Evolutionary conservation across 163 green algal species (phyloP).

Genomic region (Scenedesmus sp.): DNA sequence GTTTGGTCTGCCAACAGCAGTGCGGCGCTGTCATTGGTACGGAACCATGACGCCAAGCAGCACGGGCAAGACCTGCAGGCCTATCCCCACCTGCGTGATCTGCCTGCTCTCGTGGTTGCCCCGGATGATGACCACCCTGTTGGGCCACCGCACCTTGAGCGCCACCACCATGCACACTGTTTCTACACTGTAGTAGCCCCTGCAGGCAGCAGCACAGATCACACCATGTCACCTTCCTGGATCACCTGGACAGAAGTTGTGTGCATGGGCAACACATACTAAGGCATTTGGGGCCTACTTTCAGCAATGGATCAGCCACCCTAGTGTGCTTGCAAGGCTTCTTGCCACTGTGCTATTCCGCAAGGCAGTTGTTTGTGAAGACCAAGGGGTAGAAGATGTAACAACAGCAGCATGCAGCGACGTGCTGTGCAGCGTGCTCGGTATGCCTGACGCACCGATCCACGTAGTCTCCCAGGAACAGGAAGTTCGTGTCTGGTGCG

Average conservation of each 20-base stretch:
- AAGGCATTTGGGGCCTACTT: too few species aligned
- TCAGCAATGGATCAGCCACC: background rate
- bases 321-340: background rate
- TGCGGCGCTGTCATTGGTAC: background rate
- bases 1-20: background rate
- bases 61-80: background rate
- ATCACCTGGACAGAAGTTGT: too few species aligned
- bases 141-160: slow-evolving; percentile 85
- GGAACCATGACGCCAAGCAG: background rate
- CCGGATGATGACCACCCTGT: slow-evolving; percentile 97
- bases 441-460: slow-evolving; percentile 65
- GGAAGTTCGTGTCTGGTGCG: slow-evolving; percentile 98
- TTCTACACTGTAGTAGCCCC: slow-evolving; percentile 97
- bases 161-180: slow-evolving; percentile 84
- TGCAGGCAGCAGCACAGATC: background rate
- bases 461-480: slow-evolving; percentile 99
- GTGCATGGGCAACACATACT: too few species aligned
- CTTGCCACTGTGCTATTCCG: background rate
- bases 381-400: background rate
- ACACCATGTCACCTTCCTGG: too few species aligned
- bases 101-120: slow-evolving; percentile 99
- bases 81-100: slow-evolving; percentile 96
- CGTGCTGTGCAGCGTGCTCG: background rate
- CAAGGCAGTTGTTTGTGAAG: background rate
- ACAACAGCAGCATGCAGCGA: background rate